Conservation (phyloP, 2,329 filamentous ascomycete species). For the Lecanicillium sp. region DNA sequence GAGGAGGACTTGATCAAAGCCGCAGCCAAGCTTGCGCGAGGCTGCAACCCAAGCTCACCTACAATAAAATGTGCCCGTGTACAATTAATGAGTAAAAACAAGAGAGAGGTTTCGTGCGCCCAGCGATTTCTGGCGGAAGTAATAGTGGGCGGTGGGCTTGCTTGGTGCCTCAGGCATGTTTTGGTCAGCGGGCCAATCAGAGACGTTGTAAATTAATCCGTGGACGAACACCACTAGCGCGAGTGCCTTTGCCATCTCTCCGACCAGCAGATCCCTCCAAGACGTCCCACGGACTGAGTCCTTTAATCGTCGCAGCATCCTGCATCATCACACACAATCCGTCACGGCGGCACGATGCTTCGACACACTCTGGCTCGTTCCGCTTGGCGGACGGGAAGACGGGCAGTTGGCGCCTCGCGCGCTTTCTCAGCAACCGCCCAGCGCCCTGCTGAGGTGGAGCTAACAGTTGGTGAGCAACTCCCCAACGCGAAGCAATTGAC, state of each 20-base stretch:
- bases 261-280: conserved; percentile 28
- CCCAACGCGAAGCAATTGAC: conserved; percentile 8
- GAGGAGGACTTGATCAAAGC: conserved; percentile 58
- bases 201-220: conserved; percentile 35
- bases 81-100: conserved; percentile 45
- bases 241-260: conserved; percentile 27
- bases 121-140: conserved; percentile 6
- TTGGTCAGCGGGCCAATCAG: conserved; percentile 29
- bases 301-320: conserved; percentile 25
- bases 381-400: conserved; percentile 57
- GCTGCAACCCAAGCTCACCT: conserved; percentile 53
- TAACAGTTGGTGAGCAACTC: conserved; percentile 70
- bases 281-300: conserved; percentile 33
- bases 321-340: conserved; percentile 33
- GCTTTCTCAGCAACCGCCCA: conserved; percentile 73
- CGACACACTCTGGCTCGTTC: conserved; percentile 61
- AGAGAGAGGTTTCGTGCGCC: conserved; percentile 11
- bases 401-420: conserved; percentile 56
- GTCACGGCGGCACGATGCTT: conserved; percentile 60
- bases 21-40: conserved; percentile 21
- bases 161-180: conserved; percentile 29
- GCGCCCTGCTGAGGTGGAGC: conserved; percentile 85
- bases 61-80: conserved; percentile 65
- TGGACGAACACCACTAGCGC: conserved; percentile 24
- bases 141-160: conserved; percentile 11